Evolutionary conservation across 768 basidiomycete genomes (phyloP).

Genomic region (Tricholoma matsutake): DNA sequence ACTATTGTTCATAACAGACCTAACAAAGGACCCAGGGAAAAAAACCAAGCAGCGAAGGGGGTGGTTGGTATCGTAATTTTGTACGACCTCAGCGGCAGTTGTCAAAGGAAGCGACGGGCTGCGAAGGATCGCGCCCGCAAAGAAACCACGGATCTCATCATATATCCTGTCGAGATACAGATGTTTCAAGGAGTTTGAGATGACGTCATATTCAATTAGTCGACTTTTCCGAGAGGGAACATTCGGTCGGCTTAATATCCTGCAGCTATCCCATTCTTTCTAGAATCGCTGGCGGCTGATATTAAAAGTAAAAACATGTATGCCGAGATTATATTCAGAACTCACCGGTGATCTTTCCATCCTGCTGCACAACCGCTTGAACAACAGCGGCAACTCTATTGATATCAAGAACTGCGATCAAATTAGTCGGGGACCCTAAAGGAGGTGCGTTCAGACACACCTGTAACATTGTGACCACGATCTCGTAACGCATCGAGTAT

Average conservation of each 20-base stretch:
- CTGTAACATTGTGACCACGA: slow-evolving; percentile 70
- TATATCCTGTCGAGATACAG: not conserved
- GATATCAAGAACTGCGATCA: slow-evolving; percentile 52
- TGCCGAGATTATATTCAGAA: slow-evolving; percentile 7
- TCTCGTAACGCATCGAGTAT: slow-evolving; percentile 53
- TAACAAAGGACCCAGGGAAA: too few species aligned
- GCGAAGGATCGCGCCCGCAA: not conserved
- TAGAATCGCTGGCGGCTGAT: slow-evolving; percentile 82
- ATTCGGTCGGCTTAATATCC: slow-evolving; percentile 61
- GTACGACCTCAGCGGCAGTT: not conserved
- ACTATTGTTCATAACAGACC: too few species aligned
- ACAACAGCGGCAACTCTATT: slow-evolving; percentile 75
- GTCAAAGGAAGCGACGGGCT: not conserved
- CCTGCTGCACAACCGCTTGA: slow-evolving; percentile 55
- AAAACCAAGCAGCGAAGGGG: too few species aligned
- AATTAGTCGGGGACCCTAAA: not conserved
- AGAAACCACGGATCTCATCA: not conserved
- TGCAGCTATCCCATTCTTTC: slow-evolving; percentile 90
- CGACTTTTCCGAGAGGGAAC: slow-evolving; percentile 27
- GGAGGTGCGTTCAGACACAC: slow-evolving; percentile 33
- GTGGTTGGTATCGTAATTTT: too few species aligned
- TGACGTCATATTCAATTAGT: not conserved
- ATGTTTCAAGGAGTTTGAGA: not conserved
- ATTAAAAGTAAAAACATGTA: slow-evolving; percentile 4
- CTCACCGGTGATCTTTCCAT: slow-evolving; percentile 64